Base-by-base conservation (phyloP, 2,329 filamentous ascomycete species). In the Cryphonectria japonica region DNA sequence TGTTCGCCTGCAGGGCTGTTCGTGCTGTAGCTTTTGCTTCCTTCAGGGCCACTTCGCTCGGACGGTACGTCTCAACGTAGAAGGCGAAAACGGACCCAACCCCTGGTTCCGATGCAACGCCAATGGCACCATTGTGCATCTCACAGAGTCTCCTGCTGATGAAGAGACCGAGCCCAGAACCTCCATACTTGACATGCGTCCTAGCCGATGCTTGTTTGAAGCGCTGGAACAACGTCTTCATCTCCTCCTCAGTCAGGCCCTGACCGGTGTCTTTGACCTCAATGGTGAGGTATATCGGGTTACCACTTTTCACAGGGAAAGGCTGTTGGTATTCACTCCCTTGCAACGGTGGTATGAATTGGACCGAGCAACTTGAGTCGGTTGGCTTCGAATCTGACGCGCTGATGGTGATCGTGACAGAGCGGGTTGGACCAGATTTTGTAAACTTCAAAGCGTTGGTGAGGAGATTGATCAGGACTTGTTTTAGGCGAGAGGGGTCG, bases 371-470 rank as follows among this genome's bases (percentile, higher is more conserved):
- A 50, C 76, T 82, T 66, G 78, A 80, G 69, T 79, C 80, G 32
- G 79, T 79, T 0, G 84, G 85, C 32, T 78, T 79, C 26, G 77
- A 76, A 43, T 75, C 78, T 32, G 80, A 84, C 11, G 83, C 85
- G 62, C 84, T 84, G 63, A 89, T 79, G 43, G 78, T 80, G 2
- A 88, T 82, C 1, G 80, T 81, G 46, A 89, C 85, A 59, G 88
- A 87, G 9, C 89, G 86, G 16, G 83, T 87, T 22, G 85, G 84
- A 26, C 90, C 88, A 0, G 85, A 85, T 50, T 89, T 89, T 0
- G 93, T 95, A 77, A 95, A 95, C 76, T 95, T 95, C 79, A 95
- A 90, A 0, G 92, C 92, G 76, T 95, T 95, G 9, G 92, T 93
- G 11, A 93, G 87, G 1, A 95, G 85, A 75, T 95, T 95, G 78